Percentiles rank a stretch among this genome's conserved stretches.
Conservation (phyloP, 345 rosid genomes). For the Pistacia integerrima region DNA sequence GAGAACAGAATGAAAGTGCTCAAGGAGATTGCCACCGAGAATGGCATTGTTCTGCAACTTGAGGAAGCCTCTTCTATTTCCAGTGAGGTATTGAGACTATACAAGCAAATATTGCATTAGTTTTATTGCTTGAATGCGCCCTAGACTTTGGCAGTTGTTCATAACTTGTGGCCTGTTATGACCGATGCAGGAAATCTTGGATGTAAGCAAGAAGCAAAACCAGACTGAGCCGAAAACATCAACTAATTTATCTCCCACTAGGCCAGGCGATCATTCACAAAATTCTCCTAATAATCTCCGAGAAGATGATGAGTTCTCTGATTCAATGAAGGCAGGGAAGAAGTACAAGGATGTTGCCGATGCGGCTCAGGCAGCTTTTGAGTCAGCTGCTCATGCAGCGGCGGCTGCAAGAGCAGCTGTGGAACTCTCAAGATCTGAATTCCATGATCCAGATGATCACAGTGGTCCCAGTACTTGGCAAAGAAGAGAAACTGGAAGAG, state of each 20-base stretch:
- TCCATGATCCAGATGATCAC: conserved; percentile 43
- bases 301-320: conserved; percentile 29
- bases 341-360: conserved; percentile 85
- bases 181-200: conserved; percentile 10
- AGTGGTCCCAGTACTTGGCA: conserved; percentile 20
- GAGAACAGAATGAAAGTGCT: conserved; percentile 63
- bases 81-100: conserved; percentile 40
- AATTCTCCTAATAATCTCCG: conserved; percentile 16
- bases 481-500: conserved; percentile 12
- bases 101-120: background rate
- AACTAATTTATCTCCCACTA: conserved; percentile 19
- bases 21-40: conserved; percentile 72
- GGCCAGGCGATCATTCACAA: conserved; percentile 8
- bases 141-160: background rate
- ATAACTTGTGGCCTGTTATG: background rate
- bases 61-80: conserved; percentile 35
- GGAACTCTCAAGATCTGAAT: conserved; percentile 73
- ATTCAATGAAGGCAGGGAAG: conserved; percentile 35
- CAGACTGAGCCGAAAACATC: conserved; percentile 16
- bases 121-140: background rate
- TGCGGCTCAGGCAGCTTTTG: conserved; percentile 95
- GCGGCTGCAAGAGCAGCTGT: conserved; percentile 93
- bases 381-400: conserved; percentile 86
- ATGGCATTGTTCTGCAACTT: conserved; percentile 53
- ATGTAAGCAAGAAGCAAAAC: conserved; percentile 4